These are phyloP conservation scores for Pseudomassariella vexata DNA, from an alignment of 2,329 filamentous ascomycete genomes.

Conservation along the genomic window DNA sequence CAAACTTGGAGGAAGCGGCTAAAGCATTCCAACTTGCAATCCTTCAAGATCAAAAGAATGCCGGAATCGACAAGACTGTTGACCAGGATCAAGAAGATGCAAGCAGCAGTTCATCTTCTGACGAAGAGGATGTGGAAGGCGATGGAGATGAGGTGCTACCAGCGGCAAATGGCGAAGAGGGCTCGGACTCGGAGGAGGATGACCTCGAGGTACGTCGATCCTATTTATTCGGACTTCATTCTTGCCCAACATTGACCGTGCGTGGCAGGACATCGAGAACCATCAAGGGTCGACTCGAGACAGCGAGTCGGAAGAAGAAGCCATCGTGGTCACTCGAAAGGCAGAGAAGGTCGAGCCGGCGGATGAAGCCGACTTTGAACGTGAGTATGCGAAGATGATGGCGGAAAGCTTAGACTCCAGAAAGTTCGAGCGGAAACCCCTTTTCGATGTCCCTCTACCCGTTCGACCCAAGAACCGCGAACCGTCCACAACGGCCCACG, in stretches of 20 bases:
- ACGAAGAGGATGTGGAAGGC: constrained; percentile 59
- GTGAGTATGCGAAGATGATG: constrained; percentile 98
- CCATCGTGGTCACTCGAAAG: constrained; percentile 84
- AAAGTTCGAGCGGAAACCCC: constrained; percentile 89
- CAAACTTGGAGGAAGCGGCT: constrained; percentile 75
- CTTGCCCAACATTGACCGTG: no score
- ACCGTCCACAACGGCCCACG: constrained; percentile 25
- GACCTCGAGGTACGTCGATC: constrained; percentile 46
- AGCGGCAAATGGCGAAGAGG: constrained; percentile 55
- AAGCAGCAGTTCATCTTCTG: constrained; percentile 64
- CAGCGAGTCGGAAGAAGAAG: constrained; percentile 74
- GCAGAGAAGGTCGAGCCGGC: constrained; percentile 89
- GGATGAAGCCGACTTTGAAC: constrained; percentile 94
- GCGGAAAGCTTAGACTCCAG: constrained; percentile 91
- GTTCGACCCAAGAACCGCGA: constrained; percentile 71
- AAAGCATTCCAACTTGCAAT: constrained; percentile 83
- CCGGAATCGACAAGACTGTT: constrained; percentile 59
- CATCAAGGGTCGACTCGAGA: constrained; percentile 42
- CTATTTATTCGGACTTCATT: neutral
- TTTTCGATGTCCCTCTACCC: constrained; percentile 96
- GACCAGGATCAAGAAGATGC: constrained; percentile 63
- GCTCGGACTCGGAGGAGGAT: constrained; percentile 53
- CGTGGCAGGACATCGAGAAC: constrained; percentile 41
- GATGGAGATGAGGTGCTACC: constrained; percentile 59
- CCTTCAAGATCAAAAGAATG: constrained; percentile 79